phyloP scores from a whole-genome alignment of 805 yeast genomes.

The Barnettozyma wickerhamii region DNA sequence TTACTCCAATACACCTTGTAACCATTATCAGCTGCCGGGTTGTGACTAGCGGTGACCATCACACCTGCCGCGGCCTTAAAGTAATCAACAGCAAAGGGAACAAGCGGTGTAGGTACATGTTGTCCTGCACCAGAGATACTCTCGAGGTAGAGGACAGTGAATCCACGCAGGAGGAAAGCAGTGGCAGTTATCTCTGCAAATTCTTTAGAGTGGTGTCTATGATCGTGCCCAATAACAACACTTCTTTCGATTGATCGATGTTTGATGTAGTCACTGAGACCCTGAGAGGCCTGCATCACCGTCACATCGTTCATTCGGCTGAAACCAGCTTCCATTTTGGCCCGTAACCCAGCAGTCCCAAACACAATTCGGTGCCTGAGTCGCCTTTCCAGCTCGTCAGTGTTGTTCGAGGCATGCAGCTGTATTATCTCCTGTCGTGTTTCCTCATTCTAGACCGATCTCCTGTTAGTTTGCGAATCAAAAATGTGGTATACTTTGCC shows the following conservation, averaged over 20 bases:
- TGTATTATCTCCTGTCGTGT: constrained; percentile 53
- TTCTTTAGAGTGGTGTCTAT: constrained; percentile 70
- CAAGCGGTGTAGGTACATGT: constrained; percentile 80
- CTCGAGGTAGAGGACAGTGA: constrained; percentile 63
- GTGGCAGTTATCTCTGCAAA: constrained; percentile 80
- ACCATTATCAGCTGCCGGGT: constrained; percentile 84
- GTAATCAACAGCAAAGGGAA: constrained; percentile 77
- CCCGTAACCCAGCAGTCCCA: constrained; percentile 92
- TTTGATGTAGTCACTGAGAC: constrained; percentile 51
- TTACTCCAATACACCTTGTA: constrained; percentile 91
- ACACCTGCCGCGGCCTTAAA: constrained; percentile 72
- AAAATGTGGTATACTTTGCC: background rate
- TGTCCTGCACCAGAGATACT: constrained; percentile 21
- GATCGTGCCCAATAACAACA: constrained; percentile 88
- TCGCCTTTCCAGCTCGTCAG: constrained; percentile 44
- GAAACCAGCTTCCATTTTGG: constrained; percentile 89
- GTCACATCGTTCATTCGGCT: constrained; percentile 86
- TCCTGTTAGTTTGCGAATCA: background rate
- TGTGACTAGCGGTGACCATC: constrained; percentile 90
- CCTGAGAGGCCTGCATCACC: constrained; percentile 86
- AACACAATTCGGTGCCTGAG: constrained; percentile 63
- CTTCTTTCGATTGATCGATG: constrained; percentile 28
- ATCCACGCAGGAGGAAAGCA: constrained; percentile 64
- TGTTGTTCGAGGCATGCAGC: constrained; percentile 36
- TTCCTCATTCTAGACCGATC: constrained; percentile 23